Base-by-base conservation (phyloP, 805 yeast species). In the Kregervanrija pseudodelftensis region DNA sequence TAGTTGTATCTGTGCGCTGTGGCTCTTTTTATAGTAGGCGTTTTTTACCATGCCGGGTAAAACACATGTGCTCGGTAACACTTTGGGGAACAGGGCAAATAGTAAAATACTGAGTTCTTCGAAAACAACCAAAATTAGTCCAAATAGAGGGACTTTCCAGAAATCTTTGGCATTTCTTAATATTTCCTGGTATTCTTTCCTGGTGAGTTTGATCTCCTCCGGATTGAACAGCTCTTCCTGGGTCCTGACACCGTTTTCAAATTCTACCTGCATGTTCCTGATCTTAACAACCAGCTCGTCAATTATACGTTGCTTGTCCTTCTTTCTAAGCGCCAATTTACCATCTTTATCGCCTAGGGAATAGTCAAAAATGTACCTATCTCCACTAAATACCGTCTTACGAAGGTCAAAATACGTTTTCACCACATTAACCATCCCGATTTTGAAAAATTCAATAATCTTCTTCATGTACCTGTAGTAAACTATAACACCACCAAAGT, bases 31-130 rank as follows among this genome's bases (percentile, higher is more conserved):
- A 36, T 46, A 15, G 12, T 33, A 41, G 14, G 49, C 30, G 16
- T 22, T 34, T 15, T 43, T 42, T 8, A 49, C 31, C 33, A 22
- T 17, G 4, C 61, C 59, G 1, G 84, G 84, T 15, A 79, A 58
- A 7, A 74, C 64, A 59, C 87, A 81, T 0, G 85, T 81, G 48
- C 72, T 72, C 0, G 87, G 89, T 3, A 82, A 70, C 11, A 81
- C 52, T 36, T 69, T 69, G 0, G 89, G 88, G 40, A 79, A 61
- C 1, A 65, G 47, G 44, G 68, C 71, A 47, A 82, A 72, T 7
- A 81, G 48, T 0, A 76, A 39, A 1, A 85, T 77, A 0, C 85
- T 77, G 40, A 67, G 50, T 52, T 82, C 88, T 56, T 77, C 77
- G 48, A 77, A 72, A 1, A 79, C 53, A n/a, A 72, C 59, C 47